Percentiles rank a stretch among this genome's conserved stretches.
These are phyloP conservation scores for rapeseed (Brassica napus) DNA, from an alignment of 345 rosid genomes.

Conservation along the genomic window DNA sequence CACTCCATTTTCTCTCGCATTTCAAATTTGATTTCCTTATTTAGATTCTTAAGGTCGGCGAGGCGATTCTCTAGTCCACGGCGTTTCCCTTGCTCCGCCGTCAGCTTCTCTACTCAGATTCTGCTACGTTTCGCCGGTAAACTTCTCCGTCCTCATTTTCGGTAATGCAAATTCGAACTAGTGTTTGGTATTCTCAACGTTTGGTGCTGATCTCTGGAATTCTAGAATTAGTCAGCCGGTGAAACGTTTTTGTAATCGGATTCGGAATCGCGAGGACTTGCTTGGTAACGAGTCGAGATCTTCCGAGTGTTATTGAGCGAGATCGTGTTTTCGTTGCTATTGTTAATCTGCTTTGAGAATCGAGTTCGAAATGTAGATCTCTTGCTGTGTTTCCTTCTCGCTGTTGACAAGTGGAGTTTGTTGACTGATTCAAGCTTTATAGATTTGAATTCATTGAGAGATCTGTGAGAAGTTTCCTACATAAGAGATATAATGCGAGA, in stretches of 20 bases:
- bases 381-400: not conserved
- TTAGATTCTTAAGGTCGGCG: slow-evolving; percentile 16
- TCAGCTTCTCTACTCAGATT: slow-evolving; percentile 10
- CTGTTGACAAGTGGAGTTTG: slow-evolving; percentile 24
- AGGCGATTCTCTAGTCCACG: slow-evolving; percentile 30
- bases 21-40: slow-evolving; percentile 34
- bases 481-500: too few relatives aligned
- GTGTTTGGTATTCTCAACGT: not conserved
- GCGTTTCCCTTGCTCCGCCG: slow-evolving; percentile 10
- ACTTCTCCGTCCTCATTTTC: not conserved
- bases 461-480: too few relatives aligned
- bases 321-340: slow-evolving; percentile 28
- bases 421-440: slow-evolving; percentile 1
- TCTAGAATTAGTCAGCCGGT: not conserved
- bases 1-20: slow-evolving; percentile 33
- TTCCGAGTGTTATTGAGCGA: slow-evolving; percentile 19
- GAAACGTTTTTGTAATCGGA: slow-evolving; percentile 13
- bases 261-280: slow-evolving; percentile 14
- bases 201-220: not conserved
- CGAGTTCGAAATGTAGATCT: slow-evolving; percentile 36
- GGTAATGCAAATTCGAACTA: slow-evolving; percentile 8
- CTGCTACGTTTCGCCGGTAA: slow-evolving; percentile 27
- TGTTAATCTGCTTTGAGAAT: not conserved
- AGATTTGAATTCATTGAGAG: not conserved
- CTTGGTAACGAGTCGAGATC: slow-evolving; percentile 24